Conservation (phyloP, 805 yeast species). For the Soucietia sequanensis region DNA sequence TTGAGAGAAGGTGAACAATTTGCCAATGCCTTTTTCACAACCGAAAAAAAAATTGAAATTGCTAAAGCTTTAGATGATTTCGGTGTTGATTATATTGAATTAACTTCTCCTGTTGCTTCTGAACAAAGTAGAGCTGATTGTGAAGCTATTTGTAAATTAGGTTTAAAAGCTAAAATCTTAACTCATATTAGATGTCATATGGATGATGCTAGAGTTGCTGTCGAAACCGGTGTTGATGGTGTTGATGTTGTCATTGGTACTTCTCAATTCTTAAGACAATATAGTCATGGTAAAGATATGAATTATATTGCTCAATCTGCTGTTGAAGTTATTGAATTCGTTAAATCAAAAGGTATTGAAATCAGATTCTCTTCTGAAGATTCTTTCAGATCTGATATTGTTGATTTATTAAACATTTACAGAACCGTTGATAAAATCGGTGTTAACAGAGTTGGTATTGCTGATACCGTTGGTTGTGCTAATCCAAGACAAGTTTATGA, state of each 20-base stretch:
- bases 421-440: constrained; percentile 96
- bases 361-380: constrained; percentile 97
- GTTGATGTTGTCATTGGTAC: constrained; percentile 98
- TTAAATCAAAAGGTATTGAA: constrained; percentile 94
- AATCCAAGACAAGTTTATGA: constrained; percentile 99
- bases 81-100: constrained; percentile 97
- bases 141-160: constrained; percentile 97
- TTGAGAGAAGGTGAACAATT: constrained; percentile 98
- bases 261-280: constrained; percentile 89
- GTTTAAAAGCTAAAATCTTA: constrained; percentile 90
- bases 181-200: constrained; percentile 98
- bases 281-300: constrained; percentile 98
- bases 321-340: constrained; percentile 94
- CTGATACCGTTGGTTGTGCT: constrained; percentile 98
- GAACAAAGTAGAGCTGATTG: constrained; percentile 92
- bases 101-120: constrained; percentile 96
- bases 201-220: constrained; percentile 98
- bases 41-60: constrained; percentile 93
- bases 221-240: constrained; percentile 98
- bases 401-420: constrained; percentile 91
- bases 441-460: constrained; percentile 98
- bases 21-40: constrained; percentile 92
- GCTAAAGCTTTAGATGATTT: constrained; percentile 97
- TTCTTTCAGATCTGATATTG: constrained; percentile 95
- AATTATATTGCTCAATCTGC: constrained; percentile 95